phyloP scores from a whole-genome alignment of 768 basidiomycete genomes.

The Tulasnella sp. region DNA sequence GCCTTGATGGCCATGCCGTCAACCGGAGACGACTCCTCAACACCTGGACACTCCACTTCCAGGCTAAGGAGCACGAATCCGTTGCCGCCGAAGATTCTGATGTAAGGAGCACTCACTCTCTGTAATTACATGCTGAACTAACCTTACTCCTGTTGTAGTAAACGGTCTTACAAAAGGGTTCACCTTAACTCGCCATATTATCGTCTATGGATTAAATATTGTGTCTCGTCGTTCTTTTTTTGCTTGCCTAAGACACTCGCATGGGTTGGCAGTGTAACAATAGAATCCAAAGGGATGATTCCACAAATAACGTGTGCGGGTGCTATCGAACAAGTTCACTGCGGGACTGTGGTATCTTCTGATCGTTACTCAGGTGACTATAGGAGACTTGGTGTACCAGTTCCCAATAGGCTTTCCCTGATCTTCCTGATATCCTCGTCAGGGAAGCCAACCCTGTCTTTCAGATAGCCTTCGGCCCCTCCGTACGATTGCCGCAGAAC shows the following conservation, averaged over 20 bases:
- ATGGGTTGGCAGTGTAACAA: conserved; percentile 10
- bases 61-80: conserved; percentile 28
- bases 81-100: not conserved
- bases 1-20: conserved; percentile 83
- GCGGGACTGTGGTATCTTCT: not conserved
- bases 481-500: conserved; percentile 67
- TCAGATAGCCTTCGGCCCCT: conserved; percentile 67
- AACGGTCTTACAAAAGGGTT: conserved; percentile 6
- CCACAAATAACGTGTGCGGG: not conserved
- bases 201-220: conserved; percentile 3
- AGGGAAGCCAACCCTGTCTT: conserved; percentile 58
- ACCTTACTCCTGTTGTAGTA: not conserved
- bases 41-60: conserved; percentile 92
- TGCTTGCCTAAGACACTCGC: not conserved
- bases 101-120: not conserved
- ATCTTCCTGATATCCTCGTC: conserved; percentile 54
- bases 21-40: conserved; percentile 80
- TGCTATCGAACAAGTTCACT: not conserved
- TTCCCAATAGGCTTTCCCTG: conserved; percentile 1
- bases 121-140: not conserved
- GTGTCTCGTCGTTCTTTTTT: not conserved
- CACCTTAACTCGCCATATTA: not conserved
- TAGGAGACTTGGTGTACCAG: not conserved
- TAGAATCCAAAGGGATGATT: conserved; percentile 1
- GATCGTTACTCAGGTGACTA: not conserved